Percentiles rank a stretch among this genome's conserved stretches.
Conservation (phyloP, 371 early-diverging fungal species). For the Mortierella sp. region DNA sequence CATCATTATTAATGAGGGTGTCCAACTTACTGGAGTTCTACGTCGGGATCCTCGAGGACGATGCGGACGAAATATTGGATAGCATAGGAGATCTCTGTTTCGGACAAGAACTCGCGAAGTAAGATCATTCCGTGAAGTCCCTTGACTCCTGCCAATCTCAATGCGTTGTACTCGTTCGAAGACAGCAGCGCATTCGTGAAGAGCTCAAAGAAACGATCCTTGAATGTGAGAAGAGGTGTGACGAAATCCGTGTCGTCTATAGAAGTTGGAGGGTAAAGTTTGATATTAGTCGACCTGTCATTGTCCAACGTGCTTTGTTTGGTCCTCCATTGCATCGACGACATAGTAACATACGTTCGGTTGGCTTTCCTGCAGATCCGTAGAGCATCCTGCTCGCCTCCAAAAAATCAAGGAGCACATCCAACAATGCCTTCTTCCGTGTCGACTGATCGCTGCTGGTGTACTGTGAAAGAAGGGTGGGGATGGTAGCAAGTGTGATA, state of each 20-base stretch:
- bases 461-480: slow-evolving; percentile 69
- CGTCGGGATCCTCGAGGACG: slow-evolving; percentile 65
- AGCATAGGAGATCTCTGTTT: slow-evolving; percentile 72
- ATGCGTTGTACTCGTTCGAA: slow-evolving; percentile 80
- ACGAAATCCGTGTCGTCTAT: slow-evolving; percentile 62
- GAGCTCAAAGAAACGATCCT: slow-evolving; percentile 76
- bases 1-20: too few relatives aligned
- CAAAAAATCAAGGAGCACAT: slow-evolving; percentile 76
- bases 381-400: slow-evolving; percentile 73
- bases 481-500: slow-evolving; percentile 67
- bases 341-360: slow-evolving; percentile 53
- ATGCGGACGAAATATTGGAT: slow-evolving; percentile 71
- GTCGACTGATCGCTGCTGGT: slow-evolving; percentile 68
- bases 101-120: slow-evolving; percentile 66
- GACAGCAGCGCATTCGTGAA: slow-evolving; percentile 70
- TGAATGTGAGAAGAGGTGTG: slow-evolving; percentile 72
- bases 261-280: not conserved
- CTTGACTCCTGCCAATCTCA: slow-evolving; percentile 75
- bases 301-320: too few relatives aligned
- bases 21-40: slow-evolving; percentile 63
- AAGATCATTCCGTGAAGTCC: slow-evolving; percentile 77
- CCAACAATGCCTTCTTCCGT: slow-evolving; percentile 72
- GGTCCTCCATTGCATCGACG: not conserved
- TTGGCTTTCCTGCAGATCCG: slow-evolving; percentile 63
- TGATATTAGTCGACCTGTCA: not conserved